These are phyloP conservation scores for Boletus insuetus DNA, from an alignment of 768 basidiomycete species.

Conservation along the genomic window DNA sequence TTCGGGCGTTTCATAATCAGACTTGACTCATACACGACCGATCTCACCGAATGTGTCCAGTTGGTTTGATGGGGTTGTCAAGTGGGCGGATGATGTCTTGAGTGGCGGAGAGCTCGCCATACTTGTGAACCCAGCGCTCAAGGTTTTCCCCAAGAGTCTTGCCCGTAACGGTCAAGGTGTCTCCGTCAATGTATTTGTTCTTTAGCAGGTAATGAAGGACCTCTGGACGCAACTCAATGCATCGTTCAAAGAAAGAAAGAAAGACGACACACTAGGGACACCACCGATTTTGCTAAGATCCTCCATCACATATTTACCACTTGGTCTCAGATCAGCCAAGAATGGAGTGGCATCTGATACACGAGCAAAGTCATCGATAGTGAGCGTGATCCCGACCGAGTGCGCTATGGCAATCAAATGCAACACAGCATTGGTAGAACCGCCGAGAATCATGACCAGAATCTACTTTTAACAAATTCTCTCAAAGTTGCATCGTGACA, in stretches of 20 bases:
- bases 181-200: conserved; percentile 85
- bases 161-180: conserved; percentile 89
- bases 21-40: neutral
- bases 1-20: neutral
- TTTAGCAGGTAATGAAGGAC: conserved; percentile 83
- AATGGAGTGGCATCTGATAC: conserved; percentile 94
- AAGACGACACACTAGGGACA: conserved; percentile 73
- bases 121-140: conserved; percentile 79
- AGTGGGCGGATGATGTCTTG: conserved; percentile 91
- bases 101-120: conserved; percentile 66
- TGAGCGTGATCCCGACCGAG: conserved; percentile 86
- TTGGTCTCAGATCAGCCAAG: conserved; percentile 94
- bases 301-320: conserved; percentile 98
- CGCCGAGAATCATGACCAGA: conserved; percentile 94
- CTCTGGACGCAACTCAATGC: conserved; percentile 43
- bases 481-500: conserved; percentile 6
- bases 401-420: conserved; percentile 97
- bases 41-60: conserved; percentile 82
- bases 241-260: neutral
- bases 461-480: conserved; percentile 48
- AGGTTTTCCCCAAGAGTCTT: conserved; percentile 89
- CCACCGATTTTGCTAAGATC: conserved; percentile 95
- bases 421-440: conserved; percentile 96
- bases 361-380: conserved; percentile 88
- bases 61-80: conserved; percentile 81